These are phyloP conservation scores for Lodderomyces metapsilosis DNA, from an alignment of 1,139 yeast genomes.

Conservation along the genomic window DNA sequence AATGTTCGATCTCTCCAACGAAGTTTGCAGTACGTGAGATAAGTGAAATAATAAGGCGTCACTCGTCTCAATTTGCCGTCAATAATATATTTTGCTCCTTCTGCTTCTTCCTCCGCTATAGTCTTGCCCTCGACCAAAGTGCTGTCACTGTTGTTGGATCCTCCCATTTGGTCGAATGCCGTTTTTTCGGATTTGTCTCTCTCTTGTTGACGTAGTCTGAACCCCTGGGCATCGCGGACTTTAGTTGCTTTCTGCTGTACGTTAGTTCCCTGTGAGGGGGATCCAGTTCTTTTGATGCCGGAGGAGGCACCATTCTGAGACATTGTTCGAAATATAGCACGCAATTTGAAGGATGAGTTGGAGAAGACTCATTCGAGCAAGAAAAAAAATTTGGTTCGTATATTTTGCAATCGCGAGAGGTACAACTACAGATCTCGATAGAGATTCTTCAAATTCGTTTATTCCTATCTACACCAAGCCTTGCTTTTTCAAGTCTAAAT, in stretches of 20 bases:
- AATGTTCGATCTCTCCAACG: constrained; percentile 87
- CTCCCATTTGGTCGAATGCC: constrained; percentile 43
- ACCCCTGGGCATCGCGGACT: constrained; percentile 48
- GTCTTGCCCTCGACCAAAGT: constrained; percentile 37
- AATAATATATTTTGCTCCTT: constrained; percentile 50
- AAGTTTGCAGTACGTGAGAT: constrained; percentile 84
- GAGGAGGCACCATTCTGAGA: constrained; percentile 3
- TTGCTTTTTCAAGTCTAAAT: constrained; percentile 79
- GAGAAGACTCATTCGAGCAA: too few relatives aligned
- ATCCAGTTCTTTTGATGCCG: constrained; percentile 24
- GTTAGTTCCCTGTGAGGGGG: constrained; percentile 11
- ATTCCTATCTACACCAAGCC: constrained; percentile 67
- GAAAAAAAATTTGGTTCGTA: too few relatives aligned
- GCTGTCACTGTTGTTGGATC: constrained; percentile 19
- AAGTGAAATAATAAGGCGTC: constrained; percentile 83
- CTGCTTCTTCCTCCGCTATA: constrained; percentile 53
- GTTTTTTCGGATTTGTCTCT: constrained; percentile 42
- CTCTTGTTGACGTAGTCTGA: constrained; percentile 45
- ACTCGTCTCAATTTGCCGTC: constrained; percentile 70
- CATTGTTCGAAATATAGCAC: neutral
- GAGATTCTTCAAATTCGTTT: too few relatives aligned
- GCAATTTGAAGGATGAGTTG: neutral
- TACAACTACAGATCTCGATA: too few relatives aligned
- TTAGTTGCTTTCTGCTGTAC: constrained; percentile 16
- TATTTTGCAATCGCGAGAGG: too few relatives aligned